A percentile compares a stretch with the other conserved stretches of the same genome.
Evolutionary conservation across 768 basidiomycete genomes (phyloP).

Genomic region (Lactarius pseudohatsudake): DNA sequence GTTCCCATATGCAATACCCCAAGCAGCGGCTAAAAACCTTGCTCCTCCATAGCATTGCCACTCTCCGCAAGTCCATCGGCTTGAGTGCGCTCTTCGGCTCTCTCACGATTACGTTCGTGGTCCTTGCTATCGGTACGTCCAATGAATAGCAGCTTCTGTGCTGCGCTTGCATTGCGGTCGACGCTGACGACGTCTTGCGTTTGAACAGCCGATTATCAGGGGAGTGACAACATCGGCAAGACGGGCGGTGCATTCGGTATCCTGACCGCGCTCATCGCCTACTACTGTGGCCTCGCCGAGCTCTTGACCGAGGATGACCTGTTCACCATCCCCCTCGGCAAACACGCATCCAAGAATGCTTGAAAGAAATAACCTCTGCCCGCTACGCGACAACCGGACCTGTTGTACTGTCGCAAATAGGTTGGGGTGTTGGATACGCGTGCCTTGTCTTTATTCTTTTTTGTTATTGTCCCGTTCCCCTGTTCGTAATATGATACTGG

Average conservation of each 20-base stretch:
- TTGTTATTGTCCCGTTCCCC: neutral
- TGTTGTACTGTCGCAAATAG: neutral
- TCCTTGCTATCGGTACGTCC: conserved; percentile 45
- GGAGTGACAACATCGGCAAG: conserved; percentile 32
- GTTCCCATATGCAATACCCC: conserved; percentile 31
- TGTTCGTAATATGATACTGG: neutral
- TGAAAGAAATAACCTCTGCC: neutral
- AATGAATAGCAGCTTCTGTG: neutral
- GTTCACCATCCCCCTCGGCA: conserved; percentile 44
- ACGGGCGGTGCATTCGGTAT: conserved; percentile 48
- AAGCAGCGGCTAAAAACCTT: neutral
- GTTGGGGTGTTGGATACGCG: neutral
- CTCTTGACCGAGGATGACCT: conserved; percentile 41
- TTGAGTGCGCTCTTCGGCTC: conserved; percentile 51
- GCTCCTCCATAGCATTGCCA: conserved; percentile 41
- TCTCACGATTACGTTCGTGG: conserved; percentile 54
- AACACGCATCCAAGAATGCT: neutral
- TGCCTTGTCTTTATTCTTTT: neutral
- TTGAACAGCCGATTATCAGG: conserved; percentile 19
- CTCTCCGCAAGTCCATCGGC: conserved; percentile 50
- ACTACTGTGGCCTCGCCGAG: conserved; percentile 46
- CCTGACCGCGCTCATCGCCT: conserved; percentile 48
- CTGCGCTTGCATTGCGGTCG: neutral
- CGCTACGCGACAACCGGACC: neutral
- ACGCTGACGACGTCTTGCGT: neutral